These are phyloP conservation scores for Lycium ferocissimum DNA, from an alignment of 257 asterid species.

Conservation along the genomic window DNA sequence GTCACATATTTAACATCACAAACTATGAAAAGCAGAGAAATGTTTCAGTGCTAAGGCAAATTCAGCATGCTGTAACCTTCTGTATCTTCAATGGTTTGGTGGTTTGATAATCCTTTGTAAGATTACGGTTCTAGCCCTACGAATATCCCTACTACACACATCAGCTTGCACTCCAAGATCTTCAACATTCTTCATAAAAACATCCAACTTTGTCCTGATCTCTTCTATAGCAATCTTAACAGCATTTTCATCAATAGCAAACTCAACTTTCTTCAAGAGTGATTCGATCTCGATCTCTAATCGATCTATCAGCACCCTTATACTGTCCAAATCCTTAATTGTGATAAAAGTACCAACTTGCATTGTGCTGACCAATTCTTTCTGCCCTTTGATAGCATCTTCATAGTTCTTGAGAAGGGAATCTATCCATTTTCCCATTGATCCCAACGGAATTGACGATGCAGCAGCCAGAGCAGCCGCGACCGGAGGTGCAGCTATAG, in stretches of 20 bases:
- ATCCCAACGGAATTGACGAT: constrained; percentile 78
- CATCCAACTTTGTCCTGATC: constrained; percentile 72
- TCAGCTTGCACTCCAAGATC: constrained; percentile 89
- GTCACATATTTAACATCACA: constrained; percentile 24
- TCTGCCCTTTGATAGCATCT: constrained; percentile 83
- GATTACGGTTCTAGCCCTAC: constrained; percentile 92
- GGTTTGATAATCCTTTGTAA: constrained; percentile 85
- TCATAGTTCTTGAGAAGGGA: constrained; percentile 81
- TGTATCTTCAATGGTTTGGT: constrained; percentile 60
- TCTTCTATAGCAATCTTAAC: constrained; percentile 71
- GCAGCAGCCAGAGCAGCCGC: constrained; percentile 96
- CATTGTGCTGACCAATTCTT: constrained; percentile 73
- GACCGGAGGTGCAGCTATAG: constrained; percentile 91
- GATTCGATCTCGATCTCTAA: constrained; percentile 75
- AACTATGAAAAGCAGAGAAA: constrained; percentile 8
- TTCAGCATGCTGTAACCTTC: neutral
- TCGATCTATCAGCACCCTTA: constrained; percentile 65
- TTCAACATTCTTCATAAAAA: constrained; percentile 75
- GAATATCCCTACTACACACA: constrained; percentile 85
- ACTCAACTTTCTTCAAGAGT: constrained; percentile 59
- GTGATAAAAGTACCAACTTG: constrained; percentile 78
- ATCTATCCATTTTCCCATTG: constrained; percentile 97
- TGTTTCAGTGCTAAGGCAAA: constrained; percentile 5
- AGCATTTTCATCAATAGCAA: constrained; percentile 58
- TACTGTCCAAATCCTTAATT: constrained; percentile 81